Evolutionary conservation across 768 basidiomycete genomes (phyloP), one percentile per base, ranked within the genome.

Genomic region (Clavulina sp.): DNA sequence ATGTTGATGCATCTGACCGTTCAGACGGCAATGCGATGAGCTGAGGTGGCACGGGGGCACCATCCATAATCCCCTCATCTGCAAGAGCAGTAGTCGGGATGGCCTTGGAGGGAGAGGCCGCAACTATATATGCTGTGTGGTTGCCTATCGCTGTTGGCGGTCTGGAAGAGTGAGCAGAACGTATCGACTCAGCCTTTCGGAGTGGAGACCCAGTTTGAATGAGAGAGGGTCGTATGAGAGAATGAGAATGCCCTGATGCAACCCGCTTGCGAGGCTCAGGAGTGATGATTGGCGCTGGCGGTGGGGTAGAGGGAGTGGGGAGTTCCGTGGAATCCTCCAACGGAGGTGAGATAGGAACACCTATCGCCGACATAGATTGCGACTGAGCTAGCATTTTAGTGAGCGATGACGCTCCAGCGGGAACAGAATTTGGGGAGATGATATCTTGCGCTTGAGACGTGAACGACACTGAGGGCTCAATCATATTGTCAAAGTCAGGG

Each of bases 301-400:
- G 13, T 16, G 43, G 26, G 43, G 26, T 9, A 24, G 13, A 9
- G 13, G 43, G 43, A 9, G 13, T 16, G 43, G 26, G 24, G 43
- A 46, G 13, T 46, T 28, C 43, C n/a, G n/a, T n/a, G n/a, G n/a
- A n/a, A n/a, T n/a, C n/a, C n/a, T n/a, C n/a, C n/a, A n/a, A n/a
- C n/a, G 43, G 43, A 9, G 43, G 43, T 46, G 43, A 46, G 26
- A 9, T 13, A 9, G 9, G 13, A 13, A 9, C 43, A 9, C 19
- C 34, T 38, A 30, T 50, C 43, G 32, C 32, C 48, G 1, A 30
- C n/a, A n/a, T 13, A 26, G 28, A 28, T 47, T 19, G 28, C 43
- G 34, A 85, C 58, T 87, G 84, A 0, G 84, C 84, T 23, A 87
- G 68, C 3, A 88, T 67, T 26, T 82, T 75, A 13, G 84, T 86